Base-by-base conservation (phyloP, 352 stramenopile genomes). In the Phytophthora hibernalis region DNA sequence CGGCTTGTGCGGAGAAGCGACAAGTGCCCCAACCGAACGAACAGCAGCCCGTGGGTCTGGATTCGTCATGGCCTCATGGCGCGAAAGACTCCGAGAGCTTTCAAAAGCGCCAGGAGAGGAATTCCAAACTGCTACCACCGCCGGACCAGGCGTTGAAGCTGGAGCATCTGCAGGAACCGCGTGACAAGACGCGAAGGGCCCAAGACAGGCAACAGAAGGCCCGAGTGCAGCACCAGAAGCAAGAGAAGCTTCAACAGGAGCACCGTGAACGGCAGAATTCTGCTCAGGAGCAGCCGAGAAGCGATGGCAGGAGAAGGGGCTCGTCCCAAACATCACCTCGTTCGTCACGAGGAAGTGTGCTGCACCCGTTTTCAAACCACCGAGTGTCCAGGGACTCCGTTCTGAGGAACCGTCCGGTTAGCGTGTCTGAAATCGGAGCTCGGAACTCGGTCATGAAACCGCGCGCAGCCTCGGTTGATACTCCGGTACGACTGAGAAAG, bases 341-440 rank as follows among this genome's bases (percentile, higher is more conserved):
- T 28, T 40, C 54, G 44, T 30, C 53, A 43, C 20, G 44, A 30
- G 53, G 38, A 38, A 70, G 51, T 48, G 54, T 64, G 18, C 18
- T 58, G 9, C 47, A 73, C 11, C 61, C 59, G 16, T 61, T 70
- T 55, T 47, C 37, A 22, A 76, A 67, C 50, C 47, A 76, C 44
- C 54, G 58, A 15, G 40, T 35, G 28, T 62, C 69, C 9, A 63
- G 50, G 20, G 58, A 76, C 15, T 51, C 51, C 12, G 16, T 70
- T 11, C 21, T 44, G 24, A 54, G 50, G 31, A 53, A 49, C 26
- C 54, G 59, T 9, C 58, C 59, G 18, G 47, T 18, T 18, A 72
- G 57, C 20, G 38, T 42, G 24, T 13, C 40, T 28, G 54, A 67
- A 12, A 57, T 54, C 5, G 49, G 42, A 10, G 44, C 43, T 1